Evolutionary conservation across 2,329 filamentous ascomycete genomes (phyloP).

Genomic region (Phoma herbarum): DNA sequence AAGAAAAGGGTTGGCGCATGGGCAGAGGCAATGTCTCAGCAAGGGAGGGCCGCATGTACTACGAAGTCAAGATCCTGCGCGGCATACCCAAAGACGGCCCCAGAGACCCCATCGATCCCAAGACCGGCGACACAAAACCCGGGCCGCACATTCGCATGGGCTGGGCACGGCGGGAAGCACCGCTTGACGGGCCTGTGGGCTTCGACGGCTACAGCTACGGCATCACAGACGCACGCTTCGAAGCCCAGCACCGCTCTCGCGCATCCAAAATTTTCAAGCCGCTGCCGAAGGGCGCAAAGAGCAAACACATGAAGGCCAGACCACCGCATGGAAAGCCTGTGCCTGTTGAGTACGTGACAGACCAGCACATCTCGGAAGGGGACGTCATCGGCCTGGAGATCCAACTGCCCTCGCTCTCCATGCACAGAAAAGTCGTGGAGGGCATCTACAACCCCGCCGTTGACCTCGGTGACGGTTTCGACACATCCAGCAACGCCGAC

Average conservation of each 20-base stretch:
- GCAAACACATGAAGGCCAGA: slow-evolving; percentile 52
- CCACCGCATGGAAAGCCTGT: slow-evolving; percentile 46
- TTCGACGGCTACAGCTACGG: slow-evolving; percentile 95
- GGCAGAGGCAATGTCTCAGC: slow-evolving; percentile 89
- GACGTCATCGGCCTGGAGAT: slow-evolving; percentile 96
- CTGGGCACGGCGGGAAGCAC: slow-evolving; percentile 82
- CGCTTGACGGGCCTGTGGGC: slow-evolving; percentile 82
- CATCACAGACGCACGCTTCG: slow-evolving; percentile 85
- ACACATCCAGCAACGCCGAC: slow-evolving; percentile 53
- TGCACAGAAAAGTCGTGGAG: slow-evolving; percentile 88
- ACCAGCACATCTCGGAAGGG: slow-evolving; percentile 82
- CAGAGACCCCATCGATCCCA: slow-evolving; percentile 47
- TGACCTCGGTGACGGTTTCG: slow-evolving; percentile 69
- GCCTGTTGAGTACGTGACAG: slow-evolving; percentile 61
- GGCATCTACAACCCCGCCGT: slow-evolving; percentile 88
- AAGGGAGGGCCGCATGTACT: slow-evolving; percentile 90
- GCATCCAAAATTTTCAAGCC: slow-evolving; percentile 80
- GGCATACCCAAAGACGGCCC: slow-evolving; percentile 68
- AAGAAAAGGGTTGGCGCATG: slow-evolving; percentile 92
- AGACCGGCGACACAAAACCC: slow-evolving; percentile 57
- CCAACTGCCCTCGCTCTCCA: slow-evolving; percentile 80
- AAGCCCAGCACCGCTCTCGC: slow-evolving; percentile 91
- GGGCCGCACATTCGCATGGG: slow-evolving; percentile 77
- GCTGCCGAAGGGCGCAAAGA: slow-evolving; percentile 50
- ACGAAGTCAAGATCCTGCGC: slow-evolving; percentile 87